A percentile compares a stretch with the other conserved stretches of the same genome.
Evolutionary conservation across 129 eudicot genomes (phyloP).

Genomic region (Chrysanthemum lavandulifolium): DNA sequence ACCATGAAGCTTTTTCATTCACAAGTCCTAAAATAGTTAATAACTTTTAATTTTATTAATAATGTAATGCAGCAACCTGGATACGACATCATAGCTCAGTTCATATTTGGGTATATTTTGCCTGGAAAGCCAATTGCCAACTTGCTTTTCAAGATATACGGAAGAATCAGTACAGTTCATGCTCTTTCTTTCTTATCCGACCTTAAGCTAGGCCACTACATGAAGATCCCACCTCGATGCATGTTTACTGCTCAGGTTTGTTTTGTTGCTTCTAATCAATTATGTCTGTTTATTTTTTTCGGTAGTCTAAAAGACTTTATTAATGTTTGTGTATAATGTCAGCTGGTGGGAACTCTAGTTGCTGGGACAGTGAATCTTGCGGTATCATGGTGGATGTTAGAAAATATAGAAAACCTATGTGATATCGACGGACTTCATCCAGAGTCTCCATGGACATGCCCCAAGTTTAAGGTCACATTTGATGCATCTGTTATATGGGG

Average conservation of each 20-base stretch:
- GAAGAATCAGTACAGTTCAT: not conserved
- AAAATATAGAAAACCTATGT: not conserved
- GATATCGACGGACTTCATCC: not conserved
- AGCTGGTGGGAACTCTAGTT: not conserved
- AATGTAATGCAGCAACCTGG: not conserved
- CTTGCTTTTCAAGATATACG: not conserved
- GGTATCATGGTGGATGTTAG: not conserved
- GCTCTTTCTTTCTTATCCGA: not conserved
- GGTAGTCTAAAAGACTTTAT: not conserved
- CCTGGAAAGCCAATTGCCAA: not conserved
- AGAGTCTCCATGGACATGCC: not conserved
- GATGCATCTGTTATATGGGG: not conserved
- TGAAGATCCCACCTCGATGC: constrained; percentile 1
- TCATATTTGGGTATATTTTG: not conserved
- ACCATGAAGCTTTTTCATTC: not conserved
- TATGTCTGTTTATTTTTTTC: not conserved
- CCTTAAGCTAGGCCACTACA: not conserved
- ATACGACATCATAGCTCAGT: not conserved
- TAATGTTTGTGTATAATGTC: not conserved
- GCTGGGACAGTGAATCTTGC: not conserved
- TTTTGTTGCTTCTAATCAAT: not conserved
- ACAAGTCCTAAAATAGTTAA: not conserved
- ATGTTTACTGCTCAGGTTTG: not conserved
- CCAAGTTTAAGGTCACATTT: not conserved
- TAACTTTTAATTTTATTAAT: not conserved